A percentile compares a stretch with the other conserved stretches of the same genome.
These are phyloP conservation scores for Cryptococcus sp. DNA, from an alignment of 1,284 basidiomycete genomes.

Conservation along the genomic window DNA sequence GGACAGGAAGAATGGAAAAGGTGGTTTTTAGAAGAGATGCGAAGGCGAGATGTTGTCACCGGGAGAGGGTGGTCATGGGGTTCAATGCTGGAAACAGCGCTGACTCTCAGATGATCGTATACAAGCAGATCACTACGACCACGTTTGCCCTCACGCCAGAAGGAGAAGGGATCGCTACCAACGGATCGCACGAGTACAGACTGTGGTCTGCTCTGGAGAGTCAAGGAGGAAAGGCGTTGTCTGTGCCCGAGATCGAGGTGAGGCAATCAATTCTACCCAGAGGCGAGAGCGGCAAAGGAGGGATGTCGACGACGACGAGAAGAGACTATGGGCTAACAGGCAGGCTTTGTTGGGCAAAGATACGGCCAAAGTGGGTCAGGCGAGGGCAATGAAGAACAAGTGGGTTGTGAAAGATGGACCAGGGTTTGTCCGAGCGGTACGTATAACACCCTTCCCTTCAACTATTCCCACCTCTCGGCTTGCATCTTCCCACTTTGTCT, in stretches of 20 bases:
- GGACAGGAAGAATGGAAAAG: background rate
- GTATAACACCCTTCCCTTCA: conserved; percentile 42
- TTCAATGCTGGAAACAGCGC: conserved; percentile 14
- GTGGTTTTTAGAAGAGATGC: background rate
- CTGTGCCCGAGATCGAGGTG: conserved; percentile 58
- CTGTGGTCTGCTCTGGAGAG: conserved; percentile 77
- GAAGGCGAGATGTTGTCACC: too few species aligned
- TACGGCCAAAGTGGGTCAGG: conserved; percentile 80
- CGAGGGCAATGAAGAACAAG: conserved; percentile 91
- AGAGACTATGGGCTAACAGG: too few species aligned
- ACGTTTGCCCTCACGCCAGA: conserved; percentile 71
- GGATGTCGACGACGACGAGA: too few species aligned
- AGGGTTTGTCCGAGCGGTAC: conserved; percentile 76
- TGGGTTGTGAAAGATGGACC: conserved; percentile 92
- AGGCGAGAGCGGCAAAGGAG: too few species aligned
- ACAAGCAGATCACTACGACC: conserved; percentile 69
- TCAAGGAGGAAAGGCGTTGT: conserved; percentile 61
- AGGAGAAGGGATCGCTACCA: conserved; percentile 67
- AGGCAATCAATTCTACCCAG: too few species aligned
- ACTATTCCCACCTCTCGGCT: too few species aligned
- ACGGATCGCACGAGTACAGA: conserved; percentile 89
- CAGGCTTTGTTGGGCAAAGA: conserved; percentile 71
- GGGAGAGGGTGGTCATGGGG: too few species aligned
- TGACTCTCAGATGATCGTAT: conserved; percentile 68
- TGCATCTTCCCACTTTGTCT: too few species aligned